phyloP scores from a whole-genome alignment of 768 basidiomycete genomes.

The Macrolepiota albuminosa region DNA sequence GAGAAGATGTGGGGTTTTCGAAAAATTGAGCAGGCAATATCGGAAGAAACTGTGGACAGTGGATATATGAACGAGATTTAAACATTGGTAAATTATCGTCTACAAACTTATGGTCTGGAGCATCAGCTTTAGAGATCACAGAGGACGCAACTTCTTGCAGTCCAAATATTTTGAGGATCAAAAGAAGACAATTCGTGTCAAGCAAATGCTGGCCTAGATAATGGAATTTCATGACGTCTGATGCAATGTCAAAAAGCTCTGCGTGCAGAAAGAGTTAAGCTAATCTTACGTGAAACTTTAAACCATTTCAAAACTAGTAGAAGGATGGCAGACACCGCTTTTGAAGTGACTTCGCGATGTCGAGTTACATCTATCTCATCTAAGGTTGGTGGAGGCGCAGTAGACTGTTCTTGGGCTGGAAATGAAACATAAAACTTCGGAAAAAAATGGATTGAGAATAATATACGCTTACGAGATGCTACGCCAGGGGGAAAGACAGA shows the following conservation, averaged over 20 bases:
- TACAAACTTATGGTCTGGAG: slow-evolving; percentile 74
- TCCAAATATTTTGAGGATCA: slow-evolving; percentile 98
- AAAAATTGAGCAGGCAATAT: slow-evolving; percentile 79
- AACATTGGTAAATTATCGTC: neutral
- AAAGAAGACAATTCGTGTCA: slow-evolving; percentile 89
- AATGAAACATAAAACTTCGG: slow-evolving; percentile 1
- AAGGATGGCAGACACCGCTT: slow-evolving; percentile 93
- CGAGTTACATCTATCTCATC: slow-evolving; percentile 93
- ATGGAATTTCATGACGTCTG: slow-evolving; percentile 98
- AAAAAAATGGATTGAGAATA: neutral
- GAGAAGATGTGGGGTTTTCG: slow-evolving; percentile 54
- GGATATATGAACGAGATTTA: slow-evolving; percentile 3
- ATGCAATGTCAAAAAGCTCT: neutral
- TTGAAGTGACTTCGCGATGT: slow-evolving; percentile 96
- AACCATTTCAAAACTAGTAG: slow-evolving; percentile 94
- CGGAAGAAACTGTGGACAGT: slow-evolving; percentile 79
- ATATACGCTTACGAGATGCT: slow-evolving; percentile 49
- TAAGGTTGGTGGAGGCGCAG: slow-evolving; percentile 64
- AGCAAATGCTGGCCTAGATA: slow-evolving; percentile 93
- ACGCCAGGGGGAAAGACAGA: slow-evolving; percentile 71
- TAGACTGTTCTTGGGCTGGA: slow-evolving; percentile 57
- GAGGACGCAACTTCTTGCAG: slow-evolving; percentile 83
- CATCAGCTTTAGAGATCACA: slow-evolving; percentile 86
- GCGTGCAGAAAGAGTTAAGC: neutral
- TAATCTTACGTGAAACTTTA: slow-evolving; percentile 87